Conservation (phyloP, 768 basidiomycete genomes). For the Phlebiopsis gigantea region DNA sequence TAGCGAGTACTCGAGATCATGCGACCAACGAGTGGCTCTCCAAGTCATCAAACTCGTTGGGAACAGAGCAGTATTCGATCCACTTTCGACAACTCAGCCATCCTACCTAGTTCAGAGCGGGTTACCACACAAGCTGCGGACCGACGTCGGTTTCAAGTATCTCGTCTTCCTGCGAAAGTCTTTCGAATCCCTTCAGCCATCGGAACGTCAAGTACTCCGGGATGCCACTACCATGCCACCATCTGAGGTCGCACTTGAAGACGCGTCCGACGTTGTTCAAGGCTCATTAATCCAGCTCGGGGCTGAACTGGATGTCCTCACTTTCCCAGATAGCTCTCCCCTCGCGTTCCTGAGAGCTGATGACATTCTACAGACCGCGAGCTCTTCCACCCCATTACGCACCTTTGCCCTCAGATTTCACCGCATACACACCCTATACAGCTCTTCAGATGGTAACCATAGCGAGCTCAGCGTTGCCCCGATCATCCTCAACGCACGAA, state of each 20-base stretch:
- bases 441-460: background rate
- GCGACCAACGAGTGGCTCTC: slow-evolving; percentile 37
- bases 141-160: slow-evolving; percentile 67
- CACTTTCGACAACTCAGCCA: slow-evolving; percentile 77
- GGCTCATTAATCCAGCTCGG: slow-evolving; percentile 8
- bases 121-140: slow-evolving; percentile 58
- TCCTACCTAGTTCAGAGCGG: slow-evolving; percentile 81
- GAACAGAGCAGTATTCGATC: slow-evolving; percentile 54
- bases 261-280: background rate
- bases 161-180: slow-evolving; percentile 73
- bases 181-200: slow-evolving; percentile 38
- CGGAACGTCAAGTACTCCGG: slow-evolving; percentile 20
- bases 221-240: slow-evolving; percentile 3
- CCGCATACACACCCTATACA: slow-evolving; percentile 1
- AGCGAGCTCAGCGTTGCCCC: slow-evolving; percentile 10
- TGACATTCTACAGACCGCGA: background rate
- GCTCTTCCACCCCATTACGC: background rate
- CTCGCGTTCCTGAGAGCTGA: background rate
- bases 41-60: slow-evolving; percentile 48
- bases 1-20: slow-evolving; percentile 14
- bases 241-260: background rate
- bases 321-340: background rate
- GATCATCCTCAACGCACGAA: background rate
- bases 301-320: background rate
- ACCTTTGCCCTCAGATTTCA: background rate